These are phyloP conservation scores for Grigorovia yakushimaensis DNA, from an alignment of 805 yeast species.

Conservation along the genomic window DNA sequence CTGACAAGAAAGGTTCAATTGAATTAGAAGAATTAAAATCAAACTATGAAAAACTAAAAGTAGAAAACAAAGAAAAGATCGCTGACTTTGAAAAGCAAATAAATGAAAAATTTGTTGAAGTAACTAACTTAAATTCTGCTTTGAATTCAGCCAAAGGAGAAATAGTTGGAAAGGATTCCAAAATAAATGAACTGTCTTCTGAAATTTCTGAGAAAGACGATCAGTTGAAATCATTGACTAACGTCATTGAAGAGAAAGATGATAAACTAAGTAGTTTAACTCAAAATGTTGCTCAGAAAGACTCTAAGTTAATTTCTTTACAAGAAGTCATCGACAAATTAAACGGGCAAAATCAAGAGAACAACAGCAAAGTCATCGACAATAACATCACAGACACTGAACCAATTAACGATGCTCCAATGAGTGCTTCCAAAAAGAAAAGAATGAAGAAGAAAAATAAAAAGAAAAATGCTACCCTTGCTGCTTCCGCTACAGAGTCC, in stretches of 20 bases:
- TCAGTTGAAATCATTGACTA: constrained; percentile 3
- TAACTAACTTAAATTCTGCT: background rate
- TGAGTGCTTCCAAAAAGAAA: constrained; percentile 3
- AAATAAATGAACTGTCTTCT: background rate
- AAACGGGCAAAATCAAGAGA: background rate
- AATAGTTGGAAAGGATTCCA: background rate
- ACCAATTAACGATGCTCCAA: background rate
- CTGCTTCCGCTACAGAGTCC: constrained; percentile 2
- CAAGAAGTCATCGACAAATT: background rate
- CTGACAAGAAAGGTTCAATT: background rate
- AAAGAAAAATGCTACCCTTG: constrained; percentile 6
- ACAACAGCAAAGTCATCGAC: background rate
- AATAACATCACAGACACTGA: background rate
- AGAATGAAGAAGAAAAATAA: constrained; percentile 18
- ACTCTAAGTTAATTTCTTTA: background rate
- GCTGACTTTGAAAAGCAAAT: background rate
- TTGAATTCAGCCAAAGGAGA: background rate
- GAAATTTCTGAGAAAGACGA: constrained; percentile 9
- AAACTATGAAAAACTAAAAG: background rate
- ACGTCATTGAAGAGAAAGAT: constrained; percentile 2
- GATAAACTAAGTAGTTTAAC: constrained; percentile 1
- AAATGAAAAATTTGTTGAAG: background rate
- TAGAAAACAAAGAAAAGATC: background rate
- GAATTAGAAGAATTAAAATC: background rate
- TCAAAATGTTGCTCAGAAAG: constrained; percentile 3